Evolutionary conservation across 352 stramenopile species (phyloP), one percentile per base, ranked within the genome.

Genomic region (Thalassiosira oceanica): DNA sequence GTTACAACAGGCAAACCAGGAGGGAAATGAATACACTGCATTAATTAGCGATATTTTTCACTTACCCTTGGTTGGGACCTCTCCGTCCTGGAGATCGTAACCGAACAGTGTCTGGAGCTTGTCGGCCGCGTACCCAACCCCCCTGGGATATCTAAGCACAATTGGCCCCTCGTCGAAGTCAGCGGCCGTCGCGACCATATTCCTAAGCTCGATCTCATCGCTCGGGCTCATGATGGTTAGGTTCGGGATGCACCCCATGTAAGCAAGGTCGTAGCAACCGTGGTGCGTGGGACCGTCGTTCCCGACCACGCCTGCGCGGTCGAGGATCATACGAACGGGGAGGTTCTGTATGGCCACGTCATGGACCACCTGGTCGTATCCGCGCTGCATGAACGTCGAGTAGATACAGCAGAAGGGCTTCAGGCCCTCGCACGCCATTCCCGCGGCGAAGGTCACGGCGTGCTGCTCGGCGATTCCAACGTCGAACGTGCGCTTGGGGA

Each of bases 331-430:
- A 15, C 89, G 72, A 2, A 95, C 91, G 3, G 89, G 88, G 18
- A 95, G 73, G 52, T 95, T 94, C 67, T 95, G 91, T 57, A 94
- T 89, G 0, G 90, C 88, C 33, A 94, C 89, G 80, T 95, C 91
- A 68, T 95, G 91, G 26, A 95, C 82, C 6, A 95, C 85, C 80
- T 94, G 85, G 80, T 95, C 90, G 64, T 94, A 95, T 4, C 86
- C 90, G 46, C 90, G 73, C 73, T 96, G 91, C 86, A 96, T 84
- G 62, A 96, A 96, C 23, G 91, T 95, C 8, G 84, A 93, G 72
- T 96, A 96, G 62, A 96, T 94, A 58, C 85, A 93, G 46, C 78
- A 85, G 70, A 95, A 94, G n/a, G 91, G 91, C 56, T 94, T 94
- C 7, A 96, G 52, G 15, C 91, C 91, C 77, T 94, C 88, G 27